Evolutionary conservation across 495 filamentous ascomycete species (phyloP), one percentile per base, ranked within the genome.

Genomic region (Talaromyces stipitatus): DNA sequence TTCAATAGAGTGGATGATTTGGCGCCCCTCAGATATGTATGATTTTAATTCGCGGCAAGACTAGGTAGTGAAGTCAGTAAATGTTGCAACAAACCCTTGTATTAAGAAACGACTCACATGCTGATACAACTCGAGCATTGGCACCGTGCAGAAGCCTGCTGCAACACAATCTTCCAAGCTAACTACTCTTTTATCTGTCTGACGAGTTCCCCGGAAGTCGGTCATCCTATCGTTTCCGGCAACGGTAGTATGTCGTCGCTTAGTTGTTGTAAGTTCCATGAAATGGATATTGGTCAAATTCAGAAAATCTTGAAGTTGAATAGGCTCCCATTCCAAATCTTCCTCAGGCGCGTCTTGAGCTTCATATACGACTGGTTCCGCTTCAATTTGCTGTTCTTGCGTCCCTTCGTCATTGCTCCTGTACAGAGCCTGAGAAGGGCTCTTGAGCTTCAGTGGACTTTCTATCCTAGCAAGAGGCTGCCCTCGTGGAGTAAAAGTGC

Each of bases 201-300:
- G 29, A 20, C 22, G 16, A 43, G 43, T 36, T 28, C 64, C 70
- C 51, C 82, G 74, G 10, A 80, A 67, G 45, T 80, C 73, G 5
- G 55, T 64, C 26, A 67, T 72, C 26, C 58, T 61, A 48, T 65
- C 70, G 66, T 69, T 69, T 54, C 77, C 76, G 16, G 87, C 85
- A 1, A 81, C 90, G 29, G 85, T 82, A 0, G 94, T 97, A 64
- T 92, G 88, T 45, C 94, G 79, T 59, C 94, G 78, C 69, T 97
- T 98, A 0, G 92, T 97, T 2, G 89, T 97, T 2, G 81, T 87
- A 26, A 96, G 78, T 64, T 98, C 95, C 86, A 98, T 96, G 72
- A 98, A 98, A 36, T 91, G 88, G 62, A 98, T 96, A 57, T 86
- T 90, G 4, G 94, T 97, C 82, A 96, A 83, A 62, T 96, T 89